Conservation (phyloP, 2,329 filamentous ascomycete species). For the Aureobasidium vineae region DNA sequence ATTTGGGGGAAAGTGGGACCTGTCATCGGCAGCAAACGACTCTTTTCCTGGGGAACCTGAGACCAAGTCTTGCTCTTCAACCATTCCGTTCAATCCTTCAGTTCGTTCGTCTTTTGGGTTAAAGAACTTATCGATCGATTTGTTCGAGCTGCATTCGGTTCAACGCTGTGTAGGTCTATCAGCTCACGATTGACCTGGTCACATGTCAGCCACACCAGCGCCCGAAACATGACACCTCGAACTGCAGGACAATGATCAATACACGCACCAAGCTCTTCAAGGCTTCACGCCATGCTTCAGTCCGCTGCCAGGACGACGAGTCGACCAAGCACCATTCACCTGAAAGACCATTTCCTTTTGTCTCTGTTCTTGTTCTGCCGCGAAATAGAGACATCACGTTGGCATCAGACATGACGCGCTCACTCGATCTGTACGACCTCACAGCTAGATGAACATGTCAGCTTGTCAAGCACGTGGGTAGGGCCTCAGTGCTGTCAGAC, state of each 20-base stretch:
- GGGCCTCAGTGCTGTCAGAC: neutral
- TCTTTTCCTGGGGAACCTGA: neutral
- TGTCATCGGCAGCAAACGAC: conserved; percentile 10
- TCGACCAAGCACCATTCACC: neutral
- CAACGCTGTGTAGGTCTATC: neutral
- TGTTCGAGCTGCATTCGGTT: neutral
- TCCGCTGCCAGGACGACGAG: neutral
- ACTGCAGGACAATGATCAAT: neutral
- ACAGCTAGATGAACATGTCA: neutral
- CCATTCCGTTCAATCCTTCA: neutral
- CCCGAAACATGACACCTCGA: neutral
- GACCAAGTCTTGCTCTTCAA: neutral
- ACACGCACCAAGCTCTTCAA: neutral
- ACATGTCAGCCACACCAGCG: neutral
- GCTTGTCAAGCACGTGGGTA: neutral
- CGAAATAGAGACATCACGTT: neutral
- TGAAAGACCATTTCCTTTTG: neutral
- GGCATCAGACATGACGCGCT: neutral
- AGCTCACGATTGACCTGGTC: neutral
- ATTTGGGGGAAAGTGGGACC: neutral
- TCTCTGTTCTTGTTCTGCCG: neutral
- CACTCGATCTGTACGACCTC: too few relatives aligned
- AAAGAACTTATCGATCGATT: neutral
- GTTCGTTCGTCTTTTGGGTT: neutral
- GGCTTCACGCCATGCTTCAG: neutral